phyloP scores from a whole-genome alignment of 2,329 filamentous ascomycete species.

The Aurifilum marmelostoma region DNA sequence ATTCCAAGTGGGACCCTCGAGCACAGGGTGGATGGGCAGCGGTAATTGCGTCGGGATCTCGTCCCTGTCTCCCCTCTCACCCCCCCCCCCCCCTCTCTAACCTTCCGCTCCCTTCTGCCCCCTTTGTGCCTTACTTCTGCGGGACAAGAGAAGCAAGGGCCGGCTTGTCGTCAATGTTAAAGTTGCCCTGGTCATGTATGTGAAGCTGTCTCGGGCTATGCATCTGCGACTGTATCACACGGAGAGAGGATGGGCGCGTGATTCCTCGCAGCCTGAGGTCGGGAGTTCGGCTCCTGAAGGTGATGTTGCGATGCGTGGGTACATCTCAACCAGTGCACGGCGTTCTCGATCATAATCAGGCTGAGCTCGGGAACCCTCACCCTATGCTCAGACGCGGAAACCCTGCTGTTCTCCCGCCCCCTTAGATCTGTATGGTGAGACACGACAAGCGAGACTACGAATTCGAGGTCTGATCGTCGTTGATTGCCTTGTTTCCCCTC shows the following conservation, averaged over 20 bases:
- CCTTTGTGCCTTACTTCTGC: neutral
- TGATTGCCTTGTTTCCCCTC: too few species aligned
- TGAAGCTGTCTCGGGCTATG: neutral
- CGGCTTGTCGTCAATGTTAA: neutral
- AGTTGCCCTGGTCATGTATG: neutral
- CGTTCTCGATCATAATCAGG: neutral
- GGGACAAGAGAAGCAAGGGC: too few species aligned
- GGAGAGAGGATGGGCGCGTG: neutral
- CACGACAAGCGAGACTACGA: neutral
- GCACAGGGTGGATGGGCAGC: neutral
- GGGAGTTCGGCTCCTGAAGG: too few species aligned
- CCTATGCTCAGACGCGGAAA: too few species aligned
- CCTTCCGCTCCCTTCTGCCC: neutral
- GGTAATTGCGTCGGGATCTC: neutral
- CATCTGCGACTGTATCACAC: neutral
- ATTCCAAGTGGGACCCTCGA: neutral
- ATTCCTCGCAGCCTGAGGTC: neutral
- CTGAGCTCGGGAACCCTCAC: too few species aligned
- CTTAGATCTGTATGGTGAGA: neutral
- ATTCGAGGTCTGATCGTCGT: too few species aligned
- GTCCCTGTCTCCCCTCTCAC: neutral
- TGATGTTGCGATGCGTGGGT: neutral
- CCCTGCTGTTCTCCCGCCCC: too few species aligned
- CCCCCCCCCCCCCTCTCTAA: too few species aligned
- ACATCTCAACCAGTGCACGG: too few species aligned